Base-by-base conservation (phyloP, 805 yeast genomes). In the Candida mattraensis region DNA sequence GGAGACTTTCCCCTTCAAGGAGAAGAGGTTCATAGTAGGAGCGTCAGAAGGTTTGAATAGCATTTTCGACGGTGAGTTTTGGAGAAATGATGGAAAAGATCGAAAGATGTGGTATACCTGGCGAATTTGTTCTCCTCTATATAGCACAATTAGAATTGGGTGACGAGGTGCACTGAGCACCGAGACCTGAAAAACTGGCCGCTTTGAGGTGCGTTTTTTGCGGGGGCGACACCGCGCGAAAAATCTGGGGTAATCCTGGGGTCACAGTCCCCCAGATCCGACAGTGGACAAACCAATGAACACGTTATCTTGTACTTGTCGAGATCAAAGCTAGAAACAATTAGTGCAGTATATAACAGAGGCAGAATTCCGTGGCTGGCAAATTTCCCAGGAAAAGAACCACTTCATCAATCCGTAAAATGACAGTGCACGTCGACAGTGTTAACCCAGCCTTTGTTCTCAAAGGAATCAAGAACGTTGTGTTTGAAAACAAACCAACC, bases 401-500 rank as follows among this genome's bases (percentile, higher is more conserved):
- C 11, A 12, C 13, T 23, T 9, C 25, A 6, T 12, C 11, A 9
- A 12, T 23, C 10, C 5, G 6, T n/a, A n/a, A n/a, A n/a, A 6
- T 9, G 5, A 5, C 13, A n/a, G 23, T 24, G 28, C 22, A 17
- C 7, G 26, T 33, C 21, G 37, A 33, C 13, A 18, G 27, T 13
- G 13, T 25, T 7, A 62, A 62, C 38, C 64, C 62, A 52, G 70
- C 87, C 30, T 68, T 85, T 42, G 89, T 87, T 5, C 66, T 87
- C 30, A 73, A 77, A 51, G 74, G 76, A 50, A 66, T 78, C 42
- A 77, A 78, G 50, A 75, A 76, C 35, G 80, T 87, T 47, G 63
- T 66, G 18, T 73, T 78, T 44, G 91, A 84, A 61, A 71, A 78
- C 29, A 73, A 82, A 45, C 82, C 82, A 3, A 67, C 79, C 14